A percentile compares a stretch with the other conserved stretches of the same genome.
phyloP scores from a whole-genome alignment of 139 green algal genomes.

The Pleodorina starrii region DNA sequence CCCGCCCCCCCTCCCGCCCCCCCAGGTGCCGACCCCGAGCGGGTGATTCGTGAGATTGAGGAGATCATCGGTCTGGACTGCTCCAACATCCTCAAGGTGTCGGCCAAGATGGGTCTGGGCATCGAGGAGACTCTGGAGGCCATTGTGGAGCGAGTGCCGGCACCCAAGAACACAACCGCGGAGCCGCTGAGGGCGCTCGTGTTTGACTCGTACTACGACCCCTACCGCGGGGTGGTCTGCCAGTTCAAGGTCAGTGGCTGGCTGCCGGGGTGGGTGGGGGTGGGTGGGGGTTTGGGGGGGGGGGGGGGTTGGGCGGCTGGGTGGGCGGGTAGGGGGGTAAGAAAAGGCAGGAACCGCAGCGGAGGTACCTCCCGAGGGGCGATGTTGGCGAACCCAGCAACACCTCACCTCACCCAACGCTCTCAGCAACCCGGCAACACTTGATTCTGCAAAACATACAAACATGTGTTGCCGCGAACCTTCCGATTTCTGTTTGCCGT shows the following conservation, averaged over 20 bases:
- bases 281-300: no score
- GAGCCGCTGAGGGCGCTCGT: conserved; percentile 91
- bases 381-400: no score
- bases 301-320: no score
- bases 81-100: conserved; percentile 68
- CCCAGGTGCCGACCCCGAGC: conserved; percentile 90
- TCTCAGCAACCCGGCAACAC: no score
- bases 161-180: conserved; percentile 75
- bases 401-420: no score
- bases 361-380: no score
- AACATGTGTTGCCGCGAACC: no score
- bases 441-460: no score
- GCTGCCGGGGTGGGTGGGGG: no score
- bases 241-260: conserved; percentile 67
- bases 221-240: conserved; percentile 82
- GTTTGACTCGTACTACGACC: conserved; percentile 98
- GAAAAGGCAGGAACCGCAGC: no score
- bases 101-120: conserved; percentile 75
- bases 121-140: conserved; percentile 95
- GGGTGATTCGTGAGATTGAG: conserved; percentile 95
- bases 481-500: no score
- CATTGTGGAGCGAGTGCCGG: conserved; percentile 89
- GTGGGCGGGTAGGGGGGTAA: no score
- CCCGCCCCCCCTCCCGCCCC: neutral
- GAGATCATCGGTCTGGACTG: conserved; percentile 96